Evolutionary conservation across 495 filamentous ascomycete species (phyloP), one percentile per base, ranked within the genome.

Genomic region (Hypoxylon trugodes): DNA sequence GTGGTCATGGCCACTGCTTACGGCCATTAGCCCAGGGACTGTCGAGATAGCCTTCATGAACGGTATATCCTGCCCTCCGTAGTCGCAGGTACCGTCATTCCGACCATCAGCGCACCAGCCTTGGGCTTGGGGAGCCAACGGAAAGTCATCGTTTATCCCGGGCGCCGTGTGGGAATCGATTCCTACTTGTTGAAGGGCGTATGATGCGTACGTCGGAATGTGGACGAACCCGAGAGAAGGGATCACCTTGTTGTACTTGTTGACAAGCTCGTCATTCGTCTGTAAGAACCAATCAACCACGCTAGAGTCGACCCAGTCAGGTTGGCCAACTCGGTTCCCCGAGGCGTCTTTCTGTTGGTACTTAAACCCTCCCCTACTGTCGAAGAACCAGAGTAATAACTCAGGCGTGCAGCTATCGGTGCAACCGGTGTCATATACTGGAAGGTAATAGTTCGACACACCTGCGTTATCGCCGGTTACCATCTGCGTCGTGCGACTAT

Each of bases 371-470:
- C 89, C 89, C 28, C 81, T 80, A 49, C 80, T 84, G 69, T 93
- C 90, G 65, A 93, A 92, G 76, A 92, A 92, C 87, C 87, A 93
- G 25, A 92, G 78, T 2, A 93, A 61, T 9, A 88, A 73, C 9
- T 72, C 72, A 0, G 75, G 73, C 0, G 71, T 26, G 37, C 74
- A 71, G 7, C 52, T 26, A 38, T 56, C 19, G 32, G n/a, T 19
- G 52, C 77, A 77, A 12, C 38, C 49, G n/a, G 51, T 21, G 0
- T 64, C 56, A 35, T 78, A 79, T 5, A 81, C 76, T 1, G 74
- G 76, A 1, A 92, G 73, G 59, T 85, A 90, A 66, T 92, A 92
- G 61, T 93, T 92, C 0, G 86, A 83, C 0, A 89, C 76, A n/a
- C 89, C 90, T 3, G 82, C 77, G 6, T 75, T 68, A 3, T 65